Evolutionary conservation across 179 eudicot species (phyloP).

Genomic region (Beta lomatogona): DNA sequence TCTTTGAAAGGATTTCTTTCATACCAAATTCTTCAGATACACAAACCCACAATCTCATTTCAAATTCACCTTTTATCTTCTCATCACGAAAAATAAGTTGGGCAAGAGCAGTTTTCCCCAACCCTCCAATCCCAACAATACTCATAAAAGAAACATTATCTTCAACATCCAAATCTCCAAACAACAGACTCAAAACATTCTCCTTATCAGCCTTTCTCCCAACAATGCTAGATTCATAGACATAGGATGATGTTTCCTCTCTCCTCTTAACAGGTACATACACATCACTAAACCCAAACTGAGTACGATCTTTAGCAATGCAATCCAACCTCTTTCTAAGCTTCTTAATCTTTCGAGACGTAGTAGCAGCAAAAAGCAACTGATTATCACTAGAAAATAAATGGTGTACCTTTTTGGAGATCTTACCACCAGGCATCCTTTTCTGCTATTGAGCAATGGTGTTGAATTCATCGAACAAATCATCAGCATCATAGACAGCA

Average conservation of each 20-base stretch:
- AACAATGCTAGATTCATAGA: not conserved
- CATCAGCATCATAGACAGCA: constrained; percentile 28
- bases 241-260: constrained; percentile 15
- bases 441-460: constrained; percentile 6
- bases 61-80: constrained; percentile 1
- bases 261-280: not conserved
- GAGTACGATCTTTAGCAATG: not conserved
- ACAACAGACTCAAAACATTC: not conserved
- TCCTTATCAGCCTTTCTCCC: constrained; percentile 29
- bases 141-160: constrained; percentile 1
- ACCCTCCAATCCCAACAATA: constrained; percentile 27
- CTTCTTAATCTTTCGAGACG: constrained; percentile 23
- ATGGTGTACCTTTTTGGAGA: not conserved
- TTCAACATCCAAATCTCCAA: not conserved
- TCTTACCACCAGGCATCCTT: not conserved
- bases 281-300: not conserved
- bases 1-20: constrained; percentile 5
- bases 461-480: constrained; percentile 31
- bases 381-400: constrained; percentile 17
- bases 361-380: not conserved
- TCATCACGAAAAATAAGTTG: constrained; percentile 25
- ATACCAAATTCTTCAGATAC: not conserved
- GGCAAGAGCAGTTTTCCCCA: constrained; percentile 32
- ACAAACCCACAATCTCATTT: constrained; percentile 16
- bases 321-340: constrained; percentile 24